Evolutionary conservation across 768 basidiomycete genomes (phyloP).

Genomic region (Boletus vinaceobasis): DNA sequence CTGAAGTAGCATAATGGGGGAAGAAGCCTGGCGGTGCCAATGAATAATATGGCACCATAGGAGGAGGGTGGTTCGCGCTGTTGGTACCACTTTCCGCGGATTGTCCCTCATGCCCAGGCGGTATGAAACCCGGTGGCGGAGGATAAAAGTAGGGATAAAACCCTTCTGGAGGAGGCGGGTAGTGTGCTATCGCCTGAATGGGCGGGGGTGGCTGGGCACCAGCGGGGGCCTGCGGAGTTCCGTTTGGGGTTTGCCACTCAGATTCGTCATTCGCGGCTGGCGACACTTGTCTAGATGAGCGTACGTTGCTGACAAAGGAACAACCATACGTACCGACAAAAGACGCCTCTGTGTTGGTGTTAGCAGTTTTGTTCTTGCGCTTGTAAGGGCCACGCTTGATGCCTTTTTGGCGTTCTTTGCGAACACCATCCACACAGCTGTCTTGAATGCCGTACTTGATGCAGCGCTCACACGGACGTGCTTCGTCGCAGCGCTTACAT

Average conservation of each 20-base stretch:
- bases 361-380: conserved; percentile 40
- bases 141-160: conserved; percentile 46
- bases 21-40: conserved; percentile 41
- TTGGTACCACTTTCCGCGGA: conserved; percentile 32
- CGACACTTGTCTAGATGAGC: conserved; percentile 13
- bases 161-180: conserved; percentile 39
- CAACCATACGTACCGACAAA: conserved; percentile 17
- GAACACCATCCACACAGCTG: conserved; percentile 54
- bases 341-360: conserved; percentile 21
- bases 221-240: conserved; percentile 13
- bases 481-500: conserved; percentile 56
- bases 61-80: conserved; percentile 27
- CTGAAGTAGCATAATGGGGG: conserved; percentile 30
- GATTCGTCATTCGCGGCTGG: conserved; percentile 27
- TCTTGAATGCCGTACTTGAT: conserved; percentile 58
- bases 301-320: conserved; percentile 4
- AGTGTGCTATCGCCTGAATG: conserved; percentile 26
- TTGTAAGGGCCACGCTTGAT: conserved; percentile 59
- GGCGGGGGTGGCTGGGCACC: conserved; percentile 24
- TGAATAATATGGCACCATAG: conserved; percentile 36
- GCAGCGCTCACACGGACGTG: conserved; percentile 62
- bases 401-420: conserved; percentile 64
- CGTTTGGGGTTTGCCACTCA: conserved; percentile 32
- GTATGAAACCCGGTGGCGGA: conserved; percentile 39
- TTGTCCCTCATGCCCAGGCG: conserved; percentile 37